phyloP scores from a whole-genome alignment of 106 monocot genomes.

The Phalaenopsis equestris region DNA sequence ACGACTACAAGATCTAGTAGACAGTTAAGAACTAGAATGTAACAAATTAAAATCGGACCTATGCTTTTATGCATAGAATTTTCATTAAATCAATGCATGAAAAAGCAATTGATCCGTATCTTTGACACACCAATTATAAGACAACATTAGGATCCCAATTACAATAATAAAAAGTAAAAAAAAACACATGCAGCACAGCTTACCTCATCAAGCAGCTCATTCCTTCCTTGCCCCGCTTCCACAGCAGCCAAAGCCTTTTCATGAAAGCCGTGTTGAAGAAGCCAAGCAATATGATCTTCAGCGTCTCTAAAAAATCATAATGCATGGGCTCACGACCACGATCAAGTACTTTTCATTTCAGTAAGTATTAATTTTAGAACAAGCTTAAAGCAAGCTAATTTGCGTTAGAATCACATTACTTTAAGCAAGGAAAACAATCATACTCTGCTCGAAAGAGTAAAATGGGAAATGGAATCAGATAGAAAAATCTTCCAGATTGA shows the following conservation, averaged over 20 bases:
- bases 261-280: constrained; percentile 93
- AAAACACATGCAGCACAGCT: neutral
- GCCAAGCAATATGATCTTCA: constrained; percentile 99
- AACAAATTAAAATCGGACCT: too few relatives aligned
- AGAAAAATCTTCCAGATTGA: neutral
- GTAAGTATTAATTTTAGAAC: neutral
- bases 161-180: neutral
- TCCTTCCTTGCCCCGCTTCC: constrained; percentile 82
- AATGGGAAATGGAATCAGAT: neutral
- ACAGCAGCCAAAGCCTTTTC: constrained; percentile 97
- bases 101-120: neutral
- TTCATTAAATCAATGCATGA: neutral
- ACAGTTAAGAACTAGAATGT: too few relatives aligned
- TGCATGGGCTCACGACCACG: constrained; percentile 1
- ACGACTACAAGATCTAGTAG: too few relatives aligned
- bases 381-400: neutral
- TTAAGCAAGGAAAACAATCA: neutral
- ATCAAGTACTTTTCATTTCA: constrained; percentile 5
- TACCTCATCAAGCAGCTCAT: constrained; percentile 88
- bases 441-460: neutral
- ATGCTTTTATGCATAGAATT: neutral
- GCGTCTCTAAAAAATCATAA: constrained; percentile 59
- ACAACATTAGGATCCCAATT: neutral
- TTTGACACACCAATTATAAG: neutral
- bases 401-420: neutral